These are phyloP conservation scores for Clathrospora elynae DNA, from an alignment of 2,329 filamentous ascomycete species.

Conservation along the genomic window DNA sequence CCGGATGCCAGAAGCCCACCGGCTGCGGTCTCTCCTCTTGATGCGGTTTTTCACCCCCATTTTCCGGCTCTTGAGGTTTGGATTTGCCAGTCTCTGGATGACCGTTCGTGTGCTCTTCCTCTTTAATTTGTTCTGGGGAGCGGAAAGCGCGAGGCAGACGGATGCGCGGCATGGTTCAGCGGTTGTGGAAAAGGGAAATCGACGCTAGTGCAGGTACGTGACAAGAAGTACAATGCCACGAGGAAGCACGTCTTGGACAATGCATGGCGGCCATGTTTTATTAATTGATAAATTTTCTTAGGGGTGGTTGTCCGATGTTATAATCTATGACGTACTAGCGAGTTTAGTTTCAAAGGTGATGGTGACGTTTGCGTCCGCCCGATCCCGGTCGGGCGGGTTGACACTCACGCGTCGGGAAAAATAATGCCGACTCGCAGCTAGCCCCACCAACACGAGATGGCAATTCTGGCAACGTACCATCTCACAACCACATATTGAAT, in stretches of 20 bases:
- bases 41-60: conserved; percentile 13
- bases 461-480: no score
- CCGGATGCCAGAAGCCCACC: conserved; percentile 55
- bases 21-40: conserved; percentile 34
- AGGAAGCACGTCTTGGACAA: conserved; percentile 8
- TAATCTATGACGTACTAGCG: conserved; percentile 14
- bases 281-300: neutral
- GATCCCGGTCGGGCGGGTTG: conserved; percentile 3
- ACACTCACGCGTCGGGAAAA: conserved; percentile 1
- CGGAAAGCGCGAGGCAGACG: conserved; percentile 18
- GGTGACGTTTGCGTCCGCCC: conserved; percentile 11
- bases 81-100: conserved; percentile 16
- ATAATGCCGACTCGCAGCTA: neutral
- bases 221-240: neutral
- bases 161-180: conserved; percentile 1
- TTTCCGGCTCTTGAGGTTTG: conserved; percentile 12
- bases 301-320: conserved; percentile 1
- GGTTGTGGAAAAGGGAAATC: neutral
- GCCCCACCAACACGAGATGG: neutral
- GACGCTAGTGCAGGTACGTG: neutral
- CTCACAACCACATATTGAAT: no score
- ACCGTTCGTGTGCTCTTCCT: conserved; percentile 13
- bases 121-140: conserved; percentile 16
- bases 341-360: conserved; percentile 6
- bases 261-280: conserved; percentile 12